Conservation (phyloP, 2,329 filamentous ascomycete genomes). For the Epichloe bromicola region DNA sequence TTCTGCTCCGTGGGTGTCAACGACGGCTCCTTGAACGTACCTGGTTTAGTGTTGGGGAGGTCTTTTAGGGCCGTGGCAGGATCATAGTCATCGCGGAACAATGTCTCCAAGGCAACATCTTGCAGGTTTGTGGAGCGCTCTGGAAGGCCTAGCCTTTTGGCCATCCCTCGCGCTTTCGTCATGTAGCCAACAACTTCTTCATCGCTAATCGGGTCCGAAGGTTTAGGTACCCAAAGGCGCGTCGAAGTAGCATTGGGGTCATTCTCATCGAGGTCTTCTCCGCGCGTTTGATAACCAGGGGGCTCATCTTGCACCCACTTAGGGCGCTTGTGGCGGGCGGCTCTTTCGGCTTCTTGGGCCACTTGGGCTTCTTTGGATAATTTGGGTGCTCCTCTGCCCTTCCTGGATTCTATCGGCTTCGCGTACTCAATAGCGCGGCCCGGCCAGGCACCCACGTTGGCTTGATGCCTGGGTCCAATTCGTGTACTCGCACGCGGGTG, state of each 20-base stretch:
- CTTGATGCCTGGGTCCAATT: conserved; percentile 82
- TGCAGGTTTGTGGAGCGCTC: conserved; percentile 73
- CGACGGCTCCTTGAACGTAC: conserved; percentile 73
- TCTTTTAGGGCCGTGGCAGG: conserved; percentile 55
- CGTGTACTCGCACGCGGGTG: conserved; percentile 92
- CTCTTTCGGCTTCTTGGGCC: conserved; percentile 68
- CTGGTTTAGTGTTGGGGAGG: conserved; percentile 54
- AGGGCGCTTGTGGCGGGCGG: conserved; percentile 66
- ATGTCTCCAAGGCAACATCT: conserved; percentile 65
- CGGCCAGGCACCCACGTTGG: conserved; percentile 71
- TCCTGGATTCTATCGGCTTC: conserved; percentile 77
- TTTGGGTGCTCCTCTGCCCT: conserved; percentile 67
- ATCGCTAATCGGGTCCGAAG: conserved; percentile 34
- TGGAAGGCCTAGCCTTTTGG: conserved; percentile 55
- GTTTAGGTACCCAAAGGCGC: conserved; percentile 66
- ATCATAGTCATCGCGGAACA: conserved; percentile 62
- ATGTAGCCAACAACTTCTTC: conserved; percentile 66
- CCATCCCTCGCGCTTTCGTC: conserved; percentile 50
- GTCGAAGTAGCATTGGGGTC: conserved; percentile 65
- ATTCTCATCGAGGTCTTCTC: conserved; percentile 60
- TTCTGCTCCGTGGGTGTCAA: conserved; percentile 67
- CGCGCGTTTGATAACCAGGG: conserved; percentile 74
- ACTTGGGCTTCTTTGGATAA: conserved; percentile 72
- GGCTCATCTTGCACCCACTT: conserved; percentile 94
- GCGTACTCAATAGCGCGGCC: conserved; percentile 82